phyloP scores from a whole-genome alignment of 2,329 filamentous ascomycete species.

The Dryadomyces quercivorus region DNA sequence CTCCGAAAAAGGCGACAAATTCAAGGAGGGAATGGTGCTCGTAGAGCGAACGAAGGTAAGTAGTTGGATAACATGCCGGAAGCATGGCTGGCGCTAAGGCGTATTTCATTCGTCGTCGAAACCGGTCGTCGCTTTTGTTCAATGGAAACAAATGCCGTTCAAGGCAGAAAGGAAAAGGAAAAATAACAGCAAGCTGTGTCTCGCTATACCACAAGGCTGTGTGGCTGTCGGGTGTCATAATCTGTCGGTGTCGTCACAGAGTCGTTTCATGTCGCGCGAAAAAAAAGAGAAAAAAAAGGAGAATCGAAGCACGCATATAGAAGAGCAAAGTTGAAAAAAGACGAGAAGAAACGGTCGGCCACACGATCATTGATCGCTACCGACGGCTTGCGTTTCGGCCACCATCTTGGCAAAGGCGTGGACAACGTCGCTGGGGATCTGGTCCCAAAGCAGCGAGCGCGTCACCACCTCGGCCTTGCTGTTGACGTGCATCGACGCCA shows the following conservation, averaged over 20 bases:
- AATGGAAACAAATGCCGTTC: conserved; percentile 3
- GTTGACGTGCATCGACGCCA: conserved; percentile 64
- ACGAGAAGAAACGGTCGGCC: conserved; percentile 7
- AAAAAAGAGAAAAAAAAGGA: not conserved
- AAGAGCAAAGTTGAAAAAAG: conserved; percentile 15
- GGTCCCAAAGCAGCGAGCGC: conserved; percentile 84
- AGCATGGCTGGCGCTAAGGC: not conserved
- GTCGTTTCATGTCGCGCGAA: conserved; percentile 4
- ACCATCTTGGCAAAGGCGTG: conserved; percentile 88
- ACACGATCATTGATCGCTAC: conserved; percentile 2
- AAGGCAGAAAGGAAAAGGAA: conserved; percentile 18
- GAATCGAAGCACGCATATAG: not conserved
- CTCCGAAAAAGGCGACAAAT: not conserved
- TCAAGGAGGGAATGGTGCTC: not conserved
- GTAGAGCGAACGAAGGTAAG: not conserved
- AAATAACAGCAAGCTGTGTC: conserved; percentile 3
- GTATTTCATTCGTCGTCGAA: not conserved
- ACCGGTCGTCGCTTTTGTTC: not conserved
- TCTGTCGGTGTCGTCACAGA: conserved; percentile 1
- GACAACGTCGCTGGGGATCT: conserved; percentile 84
- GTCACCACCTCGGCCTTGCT: conserved; percentile 85
- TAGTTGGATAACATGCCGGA: not conserved
- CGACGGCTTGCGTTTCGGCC: conserved; percentile 47
- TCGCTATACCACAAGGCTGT: not conserved
- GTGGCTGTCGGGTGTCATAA: not conserved